Base-by-base conservation (phyloP, 257 asterid genomes). In the Solanum peruvianum region DNA sequence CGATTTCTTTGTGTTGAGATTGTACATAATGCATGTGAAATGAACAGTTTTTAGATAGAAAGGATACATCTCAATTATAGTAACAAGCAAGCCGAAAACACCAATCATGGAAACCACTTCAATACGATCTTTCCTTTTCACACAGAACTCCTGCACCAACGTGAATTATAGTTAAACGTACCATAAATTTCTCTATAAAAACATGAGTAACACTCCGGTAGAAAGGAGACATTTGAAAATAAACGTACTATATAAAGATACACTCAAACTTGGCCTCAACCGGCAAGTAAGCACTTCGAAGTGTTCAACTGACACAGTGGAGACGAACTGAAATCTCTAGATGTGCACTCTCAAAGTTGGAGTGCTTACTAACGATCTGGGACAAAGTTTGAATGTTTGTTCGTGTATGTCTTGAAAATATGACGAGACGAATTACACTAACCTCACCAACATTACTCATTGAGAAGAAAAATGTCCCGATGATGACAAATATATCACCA, bases 361-460 rank as follows among this genome's bases (percentile, higher is more conserved):
- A 64, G 33, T 64, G 33, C 33, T 64, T 64, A 64, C 71, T 64
- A 10, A 12, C 1, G 9, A 64, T 11, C 8, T 64, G 33, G 11
- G 71, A 12, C 33, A 16, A 62, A 64, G 71, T 64, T 64, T 64
- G 71, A 64, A 25, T 64, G 35, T 11, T 25, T 25, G n/a, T n/a
- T 25, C 0, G 15, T 64, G 72, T 64, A 64, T 64, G 35, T 18
- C 18, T 64, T 25, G 72, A 14, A 45, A 44, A 13, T 8, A 9
- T 20, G 82, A 47, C 21, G 20, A 27, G 3, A 37, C 3, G 23
- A 18, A 58, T 3, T 84, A 52, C 7, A 85, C 91, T 45, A 15
- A 96, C 98, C 98, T 94, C 93, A 6, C 98, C 95, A 64, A 94
- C 98, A 77, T 93, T 96, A 93, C 96, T 94, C 89, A 94, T 27